Evolutionary conservation across 352 stramenopile species (phyloP), one percentile per base, ranked within the genome.

Genomic region (Plasmopara muralis): DNA sequence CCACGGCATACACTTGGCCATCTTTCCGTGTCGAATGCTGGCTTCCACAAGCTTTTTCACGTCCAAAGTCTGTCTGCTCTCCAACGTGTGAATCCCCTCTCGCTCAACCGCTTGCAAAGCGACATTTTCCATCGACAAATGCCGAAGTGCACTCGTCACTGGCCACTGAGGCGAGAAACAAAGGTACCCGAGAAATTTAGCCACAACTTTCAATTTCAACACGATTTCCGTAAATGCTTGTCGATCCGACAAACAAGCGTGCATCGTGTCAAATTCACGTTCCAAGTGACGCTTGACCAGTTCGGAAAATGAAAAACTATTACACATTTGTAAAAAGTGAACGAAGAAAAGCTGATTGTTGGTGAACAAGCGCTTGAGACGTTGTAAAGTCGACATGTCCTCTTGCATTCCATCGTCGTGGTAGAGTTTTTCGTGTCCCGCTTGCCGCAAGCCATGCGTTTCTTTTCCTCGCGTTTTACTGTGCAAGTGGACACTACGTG

Each of bases 291-390:
- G 62, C 16, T 74, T 74, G 9, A 89, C 78, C 9, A 89, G 56
- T 41, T 74, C 52, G 2, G 72, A 75, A 55, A 89, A 86, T 41
- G 76, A 58, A 51, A 73, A 82, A 53, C 74, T 83, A 50, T 89
- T 74, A 49, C 73, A 87, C 38, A 61, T 79, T 29, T 68, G 56
- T 25, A 87, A 37, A 43, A 87, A 89, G 47, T 89, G 72, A 42
- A 80, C 80, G 50, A 89, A 89, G 57, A 89, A 89, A 12, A 78
- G 66, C 60, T 89, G 75, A 38, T 84, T 87, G 37, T 89, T 74
- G 10, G 64, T 70, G 43, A 89, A 85, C 25, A 68, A 70, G 2
- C 16, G 28, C 8, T 63, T 65, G 57, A 81, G 72, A 4, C 56
- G 56, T 2, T 72, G 54, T 7, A 78, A 51, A 14, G 56, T 61